Percentiles rank a stretch among this genome's conserved stretches.
Conservation (phyloP, 148 eudicot species). For the Camellia granthamiana region DNA sequence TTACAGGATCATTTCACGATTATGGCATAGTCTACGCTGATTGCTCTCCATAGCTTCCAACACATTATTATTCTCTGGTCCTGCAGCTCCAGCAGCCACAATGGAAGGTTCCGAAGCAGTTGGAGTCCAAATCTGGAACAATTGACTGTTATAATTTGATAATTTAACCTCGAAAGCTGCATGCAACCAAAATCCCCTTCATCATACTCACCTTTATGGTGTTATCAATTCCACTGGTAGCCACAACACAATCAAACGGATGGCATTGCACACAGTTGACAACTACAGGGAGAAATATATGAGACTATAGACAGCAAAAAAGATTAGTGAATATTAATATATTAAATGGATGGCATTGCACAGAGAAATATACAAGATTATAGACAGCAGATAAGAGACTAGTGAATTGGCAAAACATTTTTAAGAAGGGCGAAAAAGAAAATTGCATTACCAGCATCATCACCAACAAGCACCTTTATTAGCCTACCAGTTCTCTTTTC, state of each 20-base stretch:
- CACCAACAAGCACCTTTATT: constrained; percentile 83
- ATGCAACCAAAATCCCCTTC: neutral
- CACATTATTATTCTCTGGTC: constrained; percentile 58
- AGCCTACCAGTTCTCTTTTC: constrained; percentile 91
- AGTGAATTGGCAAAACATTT: neutral
- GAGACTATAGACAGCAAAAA: constrained; percentile 13
- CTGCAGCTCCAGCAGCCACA: constrained; percentile 67
- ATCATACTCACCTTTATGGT: constrained; percentile 71
- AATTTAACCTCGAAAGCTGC: neutral
- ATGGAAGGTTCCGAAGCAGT: constrained; percentile 61
- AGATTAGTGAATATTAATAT: neutral
- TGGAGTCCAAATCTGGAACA: constrained; percentile 85
- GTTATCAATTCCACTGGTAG: constrained; percentile 94
- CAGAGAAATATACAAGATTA: neutral
- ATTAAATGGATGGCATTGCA: neutral
- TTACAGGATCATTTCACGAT: constrained; percentile 79
- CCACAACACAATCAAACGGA: constrained; percentile 83
- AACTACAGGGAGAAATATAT: constrained; percentile 41
- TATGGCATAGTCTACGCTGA: constrained; percentile 64
- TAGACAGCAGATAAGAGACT: neutral
- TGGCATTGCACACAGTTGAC: constrained; percentile 97
- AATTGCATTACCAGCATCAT: constrained; percentile 68
- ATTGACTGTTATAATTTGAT: constrained; percentile 12
- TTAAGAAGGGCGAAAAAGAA: neutral
- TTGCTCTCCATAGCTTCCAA: constrained; percentile 83